Conservation (phyloP, 1,284 basidiomycete genomes). For the Schizophyllum amplum region DNA sequence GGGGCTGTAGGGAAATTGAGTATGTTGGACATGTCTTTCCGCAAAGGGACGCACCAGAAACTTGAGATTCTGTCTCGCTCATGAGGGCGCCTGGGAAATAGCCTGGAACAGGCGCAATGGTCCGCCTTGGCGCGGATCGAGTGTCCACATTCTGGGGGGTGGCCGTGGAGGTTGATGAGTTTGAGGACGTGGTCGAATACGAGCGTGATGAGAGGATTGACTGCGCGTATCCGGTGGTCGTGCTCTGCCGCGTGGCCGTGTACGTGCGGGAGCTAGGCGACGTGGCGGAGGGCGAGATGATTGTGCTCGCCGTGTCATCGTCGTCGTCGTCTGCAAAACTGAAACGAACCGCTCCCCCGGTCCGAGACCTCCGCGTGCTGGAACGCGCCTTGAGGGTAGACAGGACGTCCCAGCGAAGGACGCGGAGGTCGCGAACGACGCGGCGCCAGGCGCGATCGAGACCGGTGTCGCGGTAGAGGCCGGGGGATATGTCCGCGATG, state of each 20-base stretch:
- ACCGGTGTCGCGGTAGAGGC: constrained; percentile 51
- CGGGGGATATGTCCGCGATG: constrained; percentile 56
- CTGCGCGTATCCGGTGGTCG: not conserved
- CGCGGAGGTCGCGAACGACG: not conserved
- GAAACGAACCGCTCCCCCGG: not conserved
- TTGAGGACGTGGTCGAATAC: not conserved
- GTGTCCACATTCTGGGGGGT: not conserved
- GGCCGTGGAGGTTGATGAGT: not conserved
- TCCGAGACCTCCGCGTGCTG: not conserved
- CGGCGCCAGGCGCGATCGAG: constrained; percentile 40
- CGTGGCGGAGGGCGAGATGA: not conserved
- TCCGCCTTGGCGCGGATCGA: not conserved
- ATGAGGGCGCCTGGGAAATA: not conserved
- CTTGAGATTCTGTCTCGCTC: not conserved
- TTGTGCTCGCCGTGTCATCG: not conserved
- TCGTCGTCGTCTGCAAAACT: not conserved
- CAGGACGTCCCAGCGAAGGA: not conserved
- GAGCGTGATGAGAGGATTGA: not conserved
- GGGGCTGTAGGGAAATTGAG: not conserved
- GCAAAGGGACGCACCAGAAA: not conserved
- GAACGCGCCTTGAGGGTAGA: not conserved
- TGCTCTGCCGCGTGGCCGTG: not conserved
- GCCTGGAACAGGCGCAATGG: not conserved
- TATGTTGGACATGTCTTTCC: not conserved
- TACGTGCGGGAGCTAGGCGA: not conserved